Conservation (phyloP, 768 basidiomycete species). For the Inosperma sp. region DNA sequence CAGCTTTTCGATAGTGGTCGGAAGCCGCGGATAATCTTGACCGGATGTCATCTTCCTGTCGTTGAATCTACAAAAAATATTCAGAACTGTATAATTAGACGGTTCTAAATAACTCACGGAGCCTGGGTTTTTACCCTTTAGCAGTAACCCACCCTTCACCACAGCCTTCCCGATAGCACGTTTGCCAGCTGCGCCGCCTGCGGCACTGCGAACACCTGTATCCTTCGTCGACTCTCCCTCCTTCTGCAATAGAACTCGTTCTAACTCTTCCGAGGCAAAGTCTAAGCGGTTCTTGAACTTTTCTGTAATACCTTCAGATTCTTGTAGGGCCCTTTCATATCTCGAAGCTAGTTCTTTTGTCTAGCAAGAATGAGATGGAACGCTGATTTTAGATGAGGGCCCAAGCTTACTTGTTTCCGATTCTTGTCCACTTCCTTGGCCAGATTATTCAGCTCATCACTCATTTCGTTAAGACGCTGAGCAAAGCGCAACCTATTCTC, state of each 20-base stretch:
- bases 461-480: conserved; percentile 89
- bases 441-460: conserved; percentile 83
- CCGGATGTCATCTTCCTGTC: conserved; percentile 93
- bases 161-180: conserved; percentile 88
- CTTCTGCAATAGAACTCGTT: conserved; percentile 87
- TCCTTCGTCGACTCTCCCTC: conserved; percentile 92
- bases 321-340: conserved; percentile 84
- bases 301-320: conserved; percentile 81
- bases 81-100: neutral
- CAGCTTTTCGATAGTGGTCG: conserved; percentile 86
- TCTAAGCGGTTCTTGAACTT: conserved; percentile 88
- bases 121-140: conserved; percentile 91
- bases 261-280: conserved; percentile 87
- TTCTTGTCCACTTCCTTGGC: conserved; percentile 93
- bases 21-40: conserved; percentile 78
- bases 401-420: conserved; percentile 66
- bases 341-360: conserved; percentile 88
- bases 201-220: conserved; percentile 60
- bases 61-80: conserved; percentile 55
- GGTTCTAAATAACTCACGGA: conserved; percentile 45
- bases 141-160: conserved; percentile 79
- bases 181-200: conserved; percentile 63
- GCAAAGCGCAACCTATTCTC: conserved; percentile 87
- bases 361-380: conserved; percentile 32
- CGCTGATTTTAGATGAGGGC: neutral